Conservation (phyloP, 257 asterid genomes). For the Penstemon barbatus region DNA sequence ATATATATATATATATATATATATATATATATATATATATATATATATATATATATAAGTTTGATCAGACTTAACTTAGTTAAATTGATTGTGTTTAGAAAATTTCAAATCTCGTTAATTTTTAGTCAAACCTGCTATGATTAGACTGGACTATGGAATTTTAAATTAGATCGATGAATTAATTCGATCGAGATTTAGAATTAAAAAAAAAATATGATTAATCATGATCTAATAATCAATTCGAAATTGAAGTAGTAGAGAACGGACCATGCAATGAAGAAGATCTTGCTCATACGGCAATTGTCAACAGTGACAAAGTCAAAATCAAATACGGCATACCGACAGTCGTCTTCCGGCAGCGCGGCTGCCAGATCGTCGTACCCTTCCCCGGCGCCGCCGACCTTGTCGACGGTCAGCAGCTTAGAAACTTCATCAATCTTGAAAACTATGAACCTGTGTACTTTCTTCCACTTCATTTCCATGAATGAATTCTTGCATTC, state of each 20-base stretch:
- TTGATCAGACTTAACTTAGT: not conserved
- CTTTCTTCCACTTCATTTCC: constrained; percentile 96
- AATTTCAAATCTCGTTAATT: no score
- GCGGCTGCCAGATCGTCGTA: constrained; percentile 76
- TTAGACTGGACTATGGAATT: no score
- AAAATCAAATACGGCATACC: constrained; percentile 83
- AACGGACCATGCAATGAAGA: constrained; percentile 87
- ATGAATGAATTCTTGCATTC: constrained; percentile 84
- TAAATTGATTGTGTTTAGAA: no score
- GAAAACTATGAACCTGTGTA: constrained; percentile 75
- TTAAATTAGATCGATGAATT: no score
- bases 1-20: no score
- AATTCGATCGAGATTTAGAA: no score
- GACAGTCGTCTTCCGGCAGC: constrained; percentile 84
- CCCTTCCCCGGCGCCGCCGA: constrained; percentile 70
- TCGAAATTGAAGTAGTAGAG: not conserved
- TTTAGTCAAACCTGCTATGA: no score
- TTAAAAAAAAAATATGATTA: no score
- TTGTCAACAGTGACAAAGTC: constrained; percentile 88
- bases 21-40: no score
- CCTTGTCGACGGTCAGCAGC: constrained; percentile 73
- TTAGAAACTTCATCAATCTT: constrained; percentile 73
- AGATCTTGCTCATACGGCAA: constrained; percentile 91
- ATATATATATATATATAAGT: no score
- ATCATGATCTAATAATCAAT: no score